Percentiles rank a stretch among this genome's conserved stretches.
Evolutionary conservation across 2,329 filamentous ascomycete species (phyloP).

Genomic region (Geoglossum cookeanum): DNA sequence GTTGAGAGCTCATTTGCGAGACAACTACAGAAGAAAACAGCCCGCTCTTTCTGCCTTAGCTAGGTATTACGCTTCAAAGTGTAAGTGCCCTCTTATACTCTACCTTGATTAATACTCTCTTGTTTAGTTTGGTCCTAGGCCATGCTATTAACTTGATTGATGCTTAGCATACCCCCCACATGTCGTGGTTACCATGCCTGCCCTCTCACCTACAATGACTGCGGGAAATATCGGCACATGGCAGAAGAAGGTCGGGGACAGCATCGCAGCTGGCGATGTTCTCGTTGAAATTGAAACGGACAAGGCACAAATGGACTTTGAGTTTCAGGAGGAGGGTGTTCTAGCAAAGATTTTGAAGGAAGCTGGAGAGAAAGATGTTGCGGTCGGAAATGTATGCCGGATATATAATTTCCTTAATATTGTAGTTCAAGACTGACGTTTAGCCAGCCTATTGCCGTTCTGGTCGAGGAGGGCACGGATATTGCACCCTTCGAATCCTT

Average conservation of each 20-base stretch:
- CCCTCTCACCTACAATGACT: conserved; percentile 94
- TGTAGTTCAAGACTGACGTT: conserved; percentile 16
- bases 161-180: conserved; percentile 72
- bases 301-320: conserved; percentile 99
- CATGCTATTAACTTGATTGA: conserved; percentile 29
- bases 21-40: background rate
- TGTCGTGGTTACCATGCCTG: conserved; percentile 93
- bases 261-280: conserved; percentile 77
- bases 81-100: conserved; percentile 20
- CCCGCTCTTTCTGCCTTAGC: conserved; percentile 40
- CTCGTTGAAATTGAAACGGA: conserved; percentile 98
- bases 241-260: conserved; percentile 93
- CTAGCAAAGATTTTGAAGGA: conserved; percentile 89
- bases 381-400: conserved; percentile 76
- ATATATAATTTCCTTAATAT: conserved; percentile 5
- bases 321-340: conserved; percentile 95
- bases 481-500: conserved; percentile 78
- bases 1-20: background rate
- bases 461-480: conserved; percentile 83
- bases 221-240: conserved; percentile 88
- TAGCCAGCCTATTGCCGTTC: conserved; percentile 73
- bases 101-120: background rate
- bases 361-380: conserved; percentile 78
- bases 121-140: conserved; percentile 29
- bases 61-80: conserved; percentile 51